Conservation (phyloP, 108 stramenopile genomes). For the Nitzschia palea region DNA sequence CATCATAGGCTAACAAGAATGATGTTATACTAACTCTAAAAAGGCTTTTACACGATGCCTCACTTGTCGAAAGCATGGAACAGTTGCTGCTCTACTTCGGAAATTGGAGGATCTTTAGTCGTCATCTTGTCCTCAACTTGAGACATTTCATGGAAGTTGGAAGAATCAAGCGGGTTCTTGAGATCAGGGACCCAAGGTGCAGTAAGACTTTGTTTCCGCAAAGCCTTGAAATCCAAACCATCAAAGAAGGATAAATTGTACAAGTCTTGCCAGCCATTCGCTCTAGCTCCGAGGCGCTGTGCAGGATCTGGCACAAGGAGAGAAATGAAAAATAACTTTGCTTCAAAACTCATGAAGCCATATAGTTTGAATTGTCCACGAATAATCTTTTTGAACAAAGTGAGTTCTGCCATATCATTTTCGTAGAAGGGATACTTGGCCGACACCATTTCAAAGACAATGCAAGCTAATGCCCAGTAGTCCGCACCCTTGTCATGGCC, state of each 20-base stretch:
- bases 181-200: constrained; percentile 86
- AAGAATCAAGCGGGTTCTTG: constrained; percentile 30
- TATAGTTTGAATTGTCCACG: constrained; percentile 41
- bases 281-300: constrained; percentile 61
- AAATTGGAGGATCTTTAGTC: constrained; percentile 9
- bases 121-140: constrained; percentile 26
- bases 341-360: constrained; percentile 21
- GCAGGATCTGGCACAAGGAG: constrained; percentile 54
- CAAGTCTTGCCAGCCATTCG: constrained; percentile 63
- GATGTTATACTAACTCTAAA: too few relatives aligned
- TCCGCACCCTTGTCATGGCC: constrained; percentile 78
- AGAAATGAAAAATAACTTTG: constrained; percentile 46
- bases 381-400: constrained; percentile 89
- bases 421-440: constrained; percentile 95
- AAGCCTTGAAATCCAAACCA: constrained; percentile 58
- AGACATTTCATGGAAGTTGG: constrained; percentile 21
- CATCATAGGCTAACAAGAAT: too few relatives aligned
- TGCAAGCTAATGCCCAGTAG: constrained; percentile 80
- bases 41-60: too few relatives aligned
- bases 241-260: constrained; percentile 24
- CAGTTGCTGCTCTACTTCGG: constrained; percentile 26
- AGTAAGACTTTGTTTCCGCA: constrained; percentile 40
- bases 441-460: constrained; percentile 92
- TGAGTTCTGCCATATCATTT: constrained; percentile 84
- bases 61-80: constrained; percentile 28